Percentiles rank a stretch among this genome's conserved stretches.
Conservation (phyloP, 2,329 filamentous ascomycete species). For the Tolypocladium paradoxum region DNA sequence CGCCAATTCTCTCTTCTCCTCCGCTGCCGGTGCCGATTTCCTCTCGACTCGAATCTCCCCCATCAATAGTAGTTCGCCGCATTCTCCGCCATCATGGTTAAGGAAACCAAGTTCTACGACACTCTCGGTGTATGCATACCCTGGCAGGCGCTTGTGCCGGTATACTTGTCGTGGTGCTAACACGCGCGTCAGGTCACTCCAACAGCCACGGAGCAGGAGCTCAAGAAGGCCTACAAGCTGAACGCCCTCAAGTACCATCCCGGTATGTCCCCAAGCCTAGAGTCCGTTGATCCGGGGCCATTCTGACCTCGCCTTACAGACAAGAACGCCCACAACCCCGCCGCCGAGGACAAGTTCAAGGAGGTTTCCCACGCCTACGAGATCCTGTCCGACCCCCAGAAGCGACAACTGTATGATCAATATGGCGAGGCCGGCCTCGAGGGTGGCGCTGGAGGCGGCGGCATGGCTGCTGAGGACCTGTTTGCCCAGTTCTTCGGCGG, state of each 20-base stretch:
- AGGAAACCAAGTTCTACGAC: constrained; percentile 72
- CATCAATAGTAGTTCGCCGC: constrained; percentile 2
- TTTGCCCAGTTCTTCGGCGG: constrained; percentile 95
- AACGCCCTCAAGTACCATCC: constrained; percentile 77
- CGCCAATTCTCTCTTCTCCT: not conserved
- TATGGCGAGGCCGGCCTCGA: constrained; percentile 96
- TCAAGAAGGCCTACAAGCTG: constrained; percentile 86
- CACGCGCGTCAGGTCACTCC: constrained; percentile 53
- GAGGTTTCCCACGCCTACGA: constrained; percentile 94
- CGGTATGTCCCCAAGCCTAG: constrained; percentile 40
- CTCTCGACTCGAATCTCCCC: constrained; percentile 3
- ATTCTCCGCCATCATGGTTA: constrained; percentile 51
- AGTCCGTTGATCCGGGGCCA: not conserved
- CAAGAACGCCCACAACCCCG: constrained; percentile 92
- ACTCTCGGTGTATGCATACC: constrained; percentile 55
- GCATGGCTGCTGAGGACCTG: constrained; percentile 92
- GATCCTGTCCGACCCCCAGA: constrained; percentile 82
- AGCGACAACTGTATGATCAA: constrained; percentile 88
- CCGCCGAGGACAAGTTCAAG: constrained; percentile 96
- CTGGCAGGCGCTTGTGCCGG: not conserved
- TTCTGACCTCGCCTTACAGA: constrained; percentile 40
- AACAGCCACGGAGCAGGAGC: constrained; percentile 69
- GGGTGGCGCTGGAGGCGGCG: constrained; percentile 65
- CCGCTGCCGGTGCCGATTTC: constrained; percentile 4
- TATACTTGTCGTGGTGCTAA: constrained; percentile 8